A percentile compares a stretch with the other conserved stretches of the same genome.
These are phyloP conservation scores for Diophrys sp. DNA, from an alignment of 73 alveolate species.

Conservation along the genomic window DNA sequence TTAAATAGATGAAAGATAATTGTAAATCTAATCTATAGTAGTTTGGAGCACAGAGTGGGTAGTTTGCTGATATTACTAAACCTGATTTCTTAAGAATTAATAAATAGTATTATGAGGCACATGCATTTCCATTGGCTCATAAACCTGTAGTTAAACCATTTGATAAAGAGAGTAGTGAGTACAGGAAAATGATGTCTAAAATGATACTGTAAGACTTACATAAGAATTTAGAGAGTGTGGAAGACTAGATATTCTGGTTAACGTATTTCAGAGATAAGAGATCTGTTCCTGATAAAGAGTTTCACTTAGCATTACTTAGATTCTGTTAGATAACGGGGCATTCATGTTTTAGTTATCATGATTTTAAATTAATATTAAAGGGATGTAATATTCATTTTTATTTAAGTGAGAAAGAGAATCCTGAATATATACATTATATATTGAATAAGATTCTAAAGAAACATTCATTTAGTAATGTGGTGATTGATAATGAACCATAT, in stretches of 20 bases:
- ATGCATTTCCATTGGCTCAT: too few species aligned
- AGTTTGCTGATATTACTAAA: too few species aligned
- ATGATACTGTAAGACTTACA: not conserved
- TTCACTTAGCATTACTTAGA: not conserved
- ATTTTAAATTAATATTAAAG: not conserved
- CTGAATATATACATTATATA: not conserved
- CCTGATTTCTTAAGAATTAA: not conserved
- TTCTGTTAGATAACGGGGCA: not conserved
- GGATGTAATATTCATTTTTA: not conserved
- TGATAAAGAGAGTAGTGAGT: not conserved
- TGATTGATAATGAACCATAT: too few species aligned
- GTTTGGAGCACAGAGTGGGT: not conserved
- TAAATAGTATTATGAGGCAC: too few species aligned
- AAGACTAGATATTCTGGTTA: not conserved
- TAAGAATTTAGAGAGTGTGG: not conserved
- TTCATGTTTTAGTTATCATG: not conserved
- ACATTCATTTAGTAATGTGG: too few species aligned
- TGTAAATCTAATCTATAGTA: not conserved
- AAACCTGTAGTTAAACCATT: not conserved
- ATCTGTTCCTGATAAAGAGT: not conserved
- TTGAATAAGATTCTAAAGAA: not conserved
- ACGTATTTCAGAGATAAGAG: not conserved
- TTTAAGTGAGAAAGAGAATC: not conserved
- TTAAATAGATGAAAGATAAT: too few species aligned
- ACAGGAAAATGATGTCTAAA: not conserved